Evolutionary conservation across 139 green algal genomes (phyloP).

Genomic region (Chlamydomonas incerta): DNA sequence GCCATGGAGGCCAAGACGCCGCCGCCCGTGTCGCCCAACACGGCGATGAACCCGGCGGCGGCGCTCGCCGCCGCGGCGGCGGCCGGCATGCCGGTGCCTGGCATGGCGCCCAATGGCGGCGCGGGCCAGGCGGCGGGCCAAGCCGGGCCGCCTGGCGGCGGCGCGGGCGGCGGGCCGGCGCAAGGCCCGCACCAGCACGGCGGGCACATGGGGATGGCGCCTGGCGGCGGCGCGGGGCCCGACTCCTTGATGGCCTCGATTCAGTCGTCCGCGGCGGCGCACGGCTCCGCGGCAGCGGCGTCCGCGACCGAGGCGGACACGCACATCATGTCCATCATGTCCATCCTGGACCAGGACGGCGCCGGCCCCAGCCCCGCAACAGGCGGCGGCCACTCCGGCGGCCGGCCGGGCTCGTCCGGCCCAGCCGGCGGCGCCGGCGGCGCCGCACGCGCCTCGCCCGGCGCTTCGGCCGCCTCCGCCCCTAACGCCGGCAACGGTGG

Average conservation of each 20-base stretch:
- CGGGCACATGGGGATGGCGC: not conserved
- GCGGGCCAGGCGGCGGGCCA: not conserved
- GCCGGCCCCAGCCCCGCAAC: not conserved
- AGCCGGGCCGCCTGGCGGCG: too few relatives aligned
- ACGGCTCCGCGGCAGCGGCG: not conserved
- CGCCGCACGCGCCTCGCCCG: not conserved
- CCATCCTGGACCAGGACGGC: slow-evolving; percentile 53
- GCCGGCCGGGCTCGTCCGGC: too few relatives aligned
- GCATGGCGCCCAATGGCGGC: not conserved
- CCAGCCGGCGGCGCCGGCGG: not conserved
- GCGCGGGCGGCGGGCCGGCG: too few relatives aligned
- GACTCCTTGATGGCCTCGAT: not conserved
- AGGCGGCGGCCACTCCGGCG: too few relatives aligned
- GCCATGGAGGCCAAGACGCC: slow-evolving; percentile 21
- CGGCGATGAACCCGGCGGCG: too few relatives aligned
- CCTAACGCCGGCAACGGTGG: not conserved
- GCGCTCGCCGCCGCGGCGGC: not conserved
- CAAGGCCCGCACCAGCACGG: not conserved
- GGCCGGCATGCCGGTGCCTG: not conserved
- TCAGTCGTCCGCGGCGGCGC: not conserved
- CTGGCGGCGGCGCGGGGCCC: not conserved
- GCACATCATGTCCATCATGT: slow-evolving; percentile 63
- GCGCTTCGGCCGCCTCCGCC: not conserved
- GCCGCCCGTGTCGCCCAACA: not conserved
- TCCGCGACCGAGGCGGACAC: slow-evolving; percentile 24